Conservation (phyloP, 495 filamentous ascomycete species). For the Hypomontagnella submonticulosa region DNA sequence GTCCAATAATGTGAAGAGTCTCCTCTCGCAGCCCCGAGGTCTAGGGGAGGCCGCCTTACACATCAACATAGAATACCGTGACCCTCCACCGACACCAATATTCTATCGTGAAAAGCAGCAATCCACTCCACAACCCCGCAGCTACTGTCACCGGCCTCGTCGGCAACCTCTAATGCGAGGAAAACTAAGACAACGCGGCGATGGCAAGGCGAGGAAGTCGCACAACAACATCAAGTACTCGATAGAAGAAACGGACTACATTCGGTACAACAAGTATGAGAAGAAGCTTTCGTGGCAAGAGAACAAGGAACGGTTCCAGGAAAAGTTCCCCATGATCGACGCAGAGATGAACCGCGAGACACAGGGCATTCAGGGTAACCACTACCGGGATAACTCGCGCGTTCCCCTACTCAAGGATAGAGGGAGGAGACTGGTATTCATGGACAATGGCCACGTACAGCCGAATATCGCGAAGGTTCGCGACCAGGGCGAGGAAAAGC, state of each 20-base stretch:
- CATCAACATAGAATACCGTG: neutral
- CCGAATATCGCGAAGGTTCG: constrained; percentile 19
- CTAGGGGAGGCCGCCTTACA: constrained; percentile 1
- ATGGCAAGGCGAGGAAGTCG: neutral
- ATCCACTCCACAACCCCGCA: constrained; percentile 4
- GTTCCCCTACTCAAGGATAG: constrained; percentile 41
- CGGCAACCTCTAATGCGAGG: constrained; percentile 2
- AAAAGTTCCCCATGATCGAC: constrained; percentile 43
- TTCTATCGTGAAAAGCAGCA: constrained; percentile 22
- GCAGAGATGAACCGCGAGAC: constrained; percentile 28
- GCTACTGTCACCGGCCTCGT: neutral
- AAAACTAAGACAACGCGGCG: constrained; percentile 1
- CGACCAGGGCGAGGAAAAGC: constrained; percentile 28
- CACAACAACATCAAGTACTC: constrained; percentile 52
- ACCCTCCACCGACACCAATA: neutral
- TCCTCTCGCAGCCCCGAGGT: constrained; percentile 32
- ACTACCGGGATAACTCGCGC: constrained; percentile 52
- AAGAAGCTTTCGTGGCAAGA: constrained; percentile 48
- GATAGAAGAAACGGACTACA: constrained; percentile 48
- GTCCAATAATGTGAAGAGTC: constrained; percentile 10
- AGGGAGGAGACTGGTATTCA: constrained; percentile 41
- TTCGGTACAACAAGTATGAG: constrained; percentile 52
- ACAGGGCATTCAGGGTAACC: constrained; percentile 50
- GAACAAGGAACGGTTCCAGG: constrained; percentile 42
- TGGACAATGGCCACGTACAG: constrained; percentile 40